Conservation (phyloP, 1,284 basidiomycete species). For the Papiliotrema nemorosa region DNA sequence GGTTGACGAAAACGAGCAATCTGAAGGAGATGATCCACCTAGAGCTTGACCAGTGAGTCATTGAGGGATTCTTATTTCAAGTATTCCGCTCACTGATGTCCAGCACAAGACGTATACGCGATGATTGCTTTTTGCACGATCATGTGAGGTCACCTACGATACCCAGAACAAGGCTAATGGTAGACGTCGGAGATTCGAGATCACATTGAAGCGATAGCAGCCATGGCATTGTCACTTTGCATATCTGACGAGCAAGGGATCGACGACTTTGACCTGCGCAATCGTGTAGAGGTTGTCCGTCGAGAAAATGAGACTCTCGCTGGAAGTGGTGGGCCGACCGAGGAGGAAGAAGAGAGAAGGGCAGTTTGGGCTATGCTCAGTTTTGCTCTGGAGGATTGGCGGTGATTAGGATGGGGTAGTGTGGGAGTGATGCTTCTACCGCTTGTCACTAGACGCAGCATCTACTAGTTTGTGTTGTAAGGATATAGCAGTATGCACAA, state of each 20-base stretch:
- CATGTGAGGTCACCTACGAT: constrained; percentile 53
- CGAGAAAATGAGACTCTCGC: constrained; percentile 38
- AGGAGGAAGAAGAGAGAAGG: constrained; percentile 50
- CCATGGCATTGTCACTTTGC: not conserved
- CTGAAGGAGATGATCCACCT: constrained; percentile 70
- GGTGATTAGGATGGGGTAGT: constrained; percentile 30
- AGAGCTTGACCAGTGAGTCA: constrained; percentile 68
- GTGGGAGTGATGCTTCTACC: not conserved
- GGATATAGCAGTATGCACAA: no score
- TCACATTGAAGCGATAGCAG: not conserved
- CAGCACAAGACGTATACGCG: constrained; percentile 62
- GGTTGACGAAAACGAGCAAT: constrained; percentile 58
- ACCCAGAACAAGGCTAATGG: not conserved
- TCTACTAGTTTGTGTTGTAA: no score
- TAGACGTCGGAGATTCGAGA: not conserved
- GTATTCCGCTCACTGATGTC: not conserved
- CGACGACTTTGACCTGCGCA: constrained; percentile 61
- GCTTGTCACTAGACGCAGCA: no score
- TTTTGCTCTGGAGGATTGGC: constrained; percentile 78
- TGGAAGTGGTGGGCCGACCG: constrained; percentile 54
- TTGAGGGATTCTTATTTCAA: not conserved
- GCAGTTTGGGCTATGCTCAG: constrained; percentile 67
- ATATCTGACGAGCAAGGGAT: not conserved
- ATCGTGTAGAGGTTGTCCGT: constrained; percentile 57
- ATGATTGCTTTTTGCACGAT: constrained; percentile 63